phyloP scores from a whole-genome alignment of 257 asterid species.

The Nemophila menziesii region DNA sequence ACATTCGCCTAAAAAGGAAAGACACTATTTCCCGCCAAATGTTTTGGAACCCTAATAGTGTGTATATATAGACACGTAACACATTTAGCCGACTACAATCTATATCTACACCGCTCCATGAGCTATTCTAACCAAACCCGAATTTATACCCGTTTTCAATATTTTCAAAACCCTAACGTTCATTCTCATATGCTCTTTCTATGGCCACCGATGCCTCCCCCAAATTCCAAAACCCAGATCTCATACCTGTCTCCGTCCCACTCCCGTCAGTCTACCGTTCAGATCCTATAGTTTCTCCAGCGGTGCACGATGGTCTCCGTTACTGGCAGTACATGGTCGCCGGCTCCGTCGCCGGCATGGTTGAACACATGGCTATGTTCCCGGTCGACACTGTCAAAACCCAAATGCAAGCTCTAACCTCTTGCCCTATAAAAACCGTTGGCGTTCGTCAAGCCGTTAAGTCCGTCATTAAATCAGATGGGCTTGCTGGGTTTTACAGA shows the following conservation, averaged over 20 bases:
- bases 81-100: no score
- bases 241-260: constrained; percentile 35
- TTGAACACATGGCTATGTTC: constrained; percentile 97
- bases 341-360: constrained; percentile 86
- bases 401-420: constrained; percentile 85
- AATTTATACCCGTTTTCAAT: neutral
- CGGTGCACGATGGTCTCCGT: constrained; percentile 73
- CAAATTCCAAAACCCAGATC: constrained; percentile 54
- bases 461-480: constrained; percentile 60
- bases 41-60: no score
- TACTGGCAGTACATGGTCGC: constrained; percentile 91
- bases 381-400: constrained; percentile 90
- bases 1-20: no score
- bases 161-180: neutral
- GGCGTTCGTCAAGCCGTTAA: constrained; percentile 45
- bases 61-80: no score
- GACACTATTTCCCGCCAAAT: no score
- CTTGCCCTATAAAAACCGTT: constrained; percentile 72
- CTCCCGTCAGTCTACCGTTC: constrained; percentile 45
- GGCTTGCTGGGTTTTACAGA: constrained; percentile 61
- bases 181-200: constrained; percentile 2
- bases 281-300: constrained; percentile 20
- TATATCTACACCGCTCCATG: neutral
- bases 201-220: constrained; percentile 78
- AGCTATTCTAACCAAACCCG: neutral